These are phyloP conservation scores for Dothistroma pini DNA, from an alignment of 2,329 filamentous ascomycete genomes.

Conservation along the genomic window DNA sequence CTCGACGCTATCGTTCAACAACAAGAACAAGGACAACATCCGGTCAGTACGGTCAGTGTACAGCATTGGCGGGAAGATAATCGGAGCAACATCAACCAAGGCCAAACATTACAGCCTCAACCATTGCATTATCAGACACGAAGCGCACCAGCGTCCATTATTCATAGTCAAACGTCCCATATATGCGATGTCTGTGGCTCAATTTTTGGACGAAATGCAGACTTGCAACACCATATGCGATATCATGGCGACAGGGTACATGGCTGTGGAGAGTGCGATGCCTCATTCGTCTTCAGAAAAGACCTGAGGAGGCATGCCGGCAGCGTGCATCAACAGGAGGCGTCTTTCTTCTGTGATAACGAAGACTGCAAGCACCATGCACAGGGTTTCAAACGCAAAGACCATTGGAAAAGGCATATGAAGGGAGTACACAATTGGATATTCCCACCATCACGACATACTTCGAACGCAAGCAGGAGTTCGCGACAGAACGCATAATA, in stretches of 20 bases:
- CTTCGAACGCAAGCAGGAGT: not conserved
- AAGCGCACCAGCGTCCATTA: not conserved
- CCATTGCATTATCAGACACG: not conserved
- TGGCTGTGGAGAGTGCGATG: not conserved
- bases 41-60: not conserved
- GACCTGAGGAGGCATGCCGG: conserved; percentile 3
- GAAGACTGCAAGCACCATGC: not conserved
- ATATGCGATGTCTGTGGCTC: not conserved
- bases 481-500: not conserved
- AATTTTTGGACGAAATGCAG: not conserved
- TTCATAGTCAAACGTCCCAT: not conserved
- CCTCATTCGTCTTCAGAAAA: conserved; percentile 3
- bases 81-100: not conserved
- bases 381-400: not conserved
- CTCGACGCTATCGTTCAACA: too few species aligned
- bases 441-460: not conserved
- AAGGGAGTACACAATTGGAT: not conserved
- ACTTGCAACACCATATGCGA: not conserved
- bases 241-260: not conserved
- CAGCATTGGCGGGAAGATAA: not conserved
- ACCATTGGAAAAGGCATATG: conserved; percentile 1
- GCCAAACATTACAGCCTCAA: not conserved
- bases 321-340: not conserved
- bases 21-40: too few species aligned
- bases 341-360: not conserved